A percentile compares a stretch with the other conserved stretches of the same genome.
phyloP scores from a whole-genome alignment of 116 monocot genomes.

The Thalassia testudinum region DNA sequence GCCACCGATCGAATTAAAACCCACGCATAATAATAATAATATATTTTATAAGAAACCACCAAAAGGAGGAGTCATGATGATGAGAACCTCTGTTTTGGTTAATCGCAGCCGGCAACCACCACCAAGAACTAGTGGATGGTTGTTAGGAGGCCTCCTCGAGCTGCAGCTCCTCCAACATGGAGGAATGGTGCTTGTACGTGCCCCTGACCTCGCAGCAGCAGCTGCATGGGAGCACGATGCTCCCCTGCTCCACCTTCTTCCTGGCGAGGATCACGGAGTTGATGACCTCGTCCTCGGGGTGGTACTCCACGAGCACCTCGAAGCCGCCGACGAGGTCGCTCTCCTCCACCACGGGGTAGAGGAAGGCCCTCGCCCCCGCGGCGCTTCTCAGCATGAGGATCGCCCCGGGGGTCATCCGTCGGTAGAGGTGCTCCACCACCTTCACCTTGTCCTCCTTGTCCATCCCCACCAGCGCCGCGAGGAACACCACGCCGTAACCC shows the following conservation, averaged over 20 bases:
- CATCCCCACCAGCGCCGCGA: constrained; percentile 69
- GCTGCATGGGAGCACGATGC: constrained; percentile 15
- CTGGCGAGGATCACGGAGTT: constrained; percentile 66
- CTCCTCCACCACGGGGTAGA: constrained; percentile 59
- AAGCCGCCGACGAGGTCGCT: constrained; percentile 27
- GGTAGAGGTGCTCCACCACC: constrained; percentile 40
- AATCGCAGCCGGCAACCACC: not conserved
- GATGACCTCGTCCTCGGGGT: constrained; percentile 60
- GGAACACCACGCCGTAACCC: constrained; percentile 57
- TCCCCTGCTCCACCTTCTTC: constrained; percentile 16
- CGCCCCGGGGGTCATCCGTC: constrained; percentile 41
- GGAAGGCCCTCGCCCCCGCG: constrained; percentile 50
- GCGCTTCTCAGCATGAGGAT: constrained; percentile 64
- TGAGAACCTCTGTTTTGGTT: too few relatives aligned
- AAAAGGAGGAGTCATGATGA: too few relatives aligned
- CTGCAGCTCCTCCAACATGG: constrained; percentile 26
- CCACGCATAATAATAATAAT: too few relatives aligned
- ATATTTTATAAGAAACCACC: too few relatives aligned
- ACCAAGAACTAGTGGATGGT: too few relatives aligned
- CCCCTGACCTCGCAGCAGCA: constrained; percentile 1
- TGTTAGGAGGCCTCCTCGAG: constrained; percentile 16
- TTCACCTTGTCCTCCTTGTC: constrained; percentile 25
- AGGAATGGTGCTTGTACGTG: constrained; percentile 3
- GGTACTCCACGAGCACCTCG: constrained; percentile 51
- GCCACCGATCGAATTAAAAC: too few relatives aligned